A percentile compares a stretch with the other conserved stretches of the same genome.
Evolutionary conservation across 495 filamentous ascomycete genomes (phyloP).

Genomic region (Trichoderma erinaceum): DNA sequence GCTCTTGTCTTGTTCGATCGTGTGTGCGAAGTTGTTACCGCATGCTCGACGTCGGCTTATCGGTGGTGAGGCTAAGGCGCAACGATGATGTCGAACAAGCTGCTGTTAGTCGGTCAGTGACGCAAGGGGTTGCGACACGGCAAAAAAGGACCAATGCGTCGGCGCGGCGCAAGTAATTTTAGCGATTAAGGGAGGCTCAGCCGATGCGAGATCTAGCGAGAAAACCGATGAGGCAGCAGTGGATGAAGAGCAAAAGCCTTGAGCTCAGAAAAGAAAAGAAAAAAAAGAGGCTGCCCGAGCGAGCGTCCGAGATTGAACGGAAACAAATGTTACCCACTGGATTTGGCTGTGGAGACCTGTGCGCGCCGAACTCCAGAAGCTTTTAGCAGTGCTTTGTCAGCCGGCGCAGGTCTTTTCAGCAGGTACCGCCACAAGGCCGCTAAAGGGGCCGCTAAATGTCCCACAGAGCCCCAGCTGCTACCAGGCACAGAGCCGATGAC

Average conservation of each 20-base stretch:
- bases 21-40: not conserved
- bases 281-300: constrained; percentile 9
- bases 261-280: not conserved
- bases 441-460: not conserved
- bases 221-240: not conserved
- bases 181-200: not conserved
- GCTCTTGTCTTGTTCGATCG: not conserved
- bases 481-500: not conserved
- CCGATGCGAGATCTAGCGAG: not conserved
- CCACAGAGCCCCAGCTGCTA: not conserved
- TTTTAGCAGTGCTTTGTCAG: not conserved
- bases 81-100: not conserved
- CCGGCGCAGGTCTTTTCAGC: not conserved
- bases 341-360: not conserved
- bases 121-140: not conserved
- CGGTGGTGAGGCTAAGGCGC: not conserved
- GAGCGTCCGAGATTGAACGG: not conserved
- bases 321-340: not conserved
- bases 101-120: constrained; percentile 8
- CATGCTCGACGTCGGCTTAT: constrained; percentile 3
- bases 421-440: constrained; percentile 5
- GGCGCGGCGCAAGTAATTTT: not conserved
- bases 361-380: not conserved
- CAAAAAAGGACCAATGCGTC: not conserved
- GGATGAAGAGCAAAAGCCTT: not conserved